These are phyloP conservation scores for Ascochyta viciae-villosae DNA, from an alignment of 2,329 filamentous ascomycete genomes.

Conservation along the genomic window DNA sequence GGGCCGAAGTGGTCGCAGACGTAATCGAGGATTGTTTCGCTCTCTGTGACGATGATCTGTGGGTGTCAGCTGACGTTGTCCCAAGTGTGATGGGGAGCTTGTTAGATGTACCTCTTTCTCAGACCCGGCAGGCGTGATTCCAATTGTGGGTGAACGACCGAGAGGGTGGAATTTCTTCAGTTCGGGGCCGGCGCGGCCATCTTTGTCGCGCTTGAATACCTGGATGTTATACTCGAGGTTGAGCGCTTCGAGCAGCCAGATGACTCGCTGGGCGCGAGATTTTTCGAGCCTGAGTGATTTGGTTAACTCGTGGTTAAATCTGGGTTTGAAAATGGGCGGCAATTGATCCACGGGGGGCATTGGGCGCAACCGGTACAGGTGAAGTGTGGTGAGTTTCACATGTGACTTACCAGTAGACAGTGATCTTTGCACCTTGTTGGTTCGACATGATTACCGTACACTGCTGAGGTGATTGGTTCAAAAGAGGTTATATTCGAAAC, in stretches of 20 bases:
- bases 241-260: constrained; percentile 88
- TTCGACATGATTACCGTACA: constrained; percentile 19
- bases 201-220: constrained; percentile 72
- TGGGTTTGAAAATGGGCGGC: neutral
- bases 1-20: constrained; percentile 71
- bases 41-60: constrained; percentile 75
- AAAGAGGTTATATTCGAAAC: neutral
- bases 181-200: constrained; percentile 75
- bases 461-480: neutral
- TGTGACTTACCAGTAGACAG: constrained; percentile 44
- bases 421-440: constrained; percentile 46
- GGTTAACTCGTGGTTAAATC: neutral
- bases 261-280: constrained; percentile 81
- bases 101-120: constrained; percentile 48
- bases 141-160: constrained; percentile 84
- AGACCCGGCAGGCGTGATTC: constrained; percentile 61
- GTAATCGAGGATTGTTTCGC: constrained; percentile 81
- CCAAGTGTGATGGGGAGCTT: neutral
- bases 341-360: neutral
- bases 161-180: constrained; percentile 81
- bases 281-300: constrained; percentile 71
- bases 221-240: constrained; percentile 80
- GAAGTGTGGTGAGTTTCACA: constrained; percentile 5
- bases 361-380: neutral
- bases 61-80: constrained; percentile 1